Percentiles rank a stretch among this genome's conserved stretches.
Evolutionary conservation across 257 asterid genomes (phyloP).

Genomic region (Anisodus acutangulus): DNA sequence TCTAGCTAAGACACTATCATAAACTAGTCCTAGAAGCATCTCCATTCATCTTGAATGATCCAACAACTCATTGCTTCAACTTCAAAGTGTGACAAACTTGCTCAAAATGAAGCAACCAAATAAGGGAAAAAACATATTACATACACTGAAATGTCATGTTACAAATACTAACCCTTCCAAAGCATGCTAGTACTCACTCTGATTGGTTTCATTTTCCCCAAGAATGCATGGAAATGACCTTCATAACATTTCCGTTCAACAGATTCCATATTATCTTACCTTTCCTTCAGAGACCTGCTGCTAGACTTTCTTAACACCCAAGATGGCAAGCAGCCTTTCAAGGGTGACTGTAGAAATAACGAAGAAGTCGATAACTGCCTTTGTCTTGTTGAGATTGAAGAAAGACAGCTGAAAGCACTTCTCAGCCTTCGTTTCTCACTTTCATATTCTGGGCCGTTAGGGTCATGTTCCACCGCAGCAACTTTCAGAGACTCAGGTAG

Average conservation of each 20-base stretch:
- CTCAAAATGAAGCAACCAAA: neutral
- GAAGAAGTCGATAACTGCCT: conserved; percentile 76
- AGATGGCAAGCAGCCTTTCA: conserved; percentile 71
- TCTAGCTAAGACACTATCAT: neutral
- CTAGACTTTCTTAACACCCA: conserved; percentile 68
- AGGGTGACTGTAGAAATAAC: conserved; percentile 67
- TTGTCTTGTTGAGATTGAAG: conserved; percentile 83
- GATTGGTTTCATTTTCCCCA: neutral
- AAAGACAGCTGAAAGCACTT: conserved; percentile 68
- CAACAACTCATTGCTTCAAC: conserved; percentile 12
- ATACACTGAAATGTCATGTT: conserved; percentile 21
- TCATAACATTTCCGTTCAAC: neutral
- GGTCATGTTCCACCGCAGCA: conserved; percentile 65
- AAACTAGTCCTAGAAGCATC: conserved; percentile 1
- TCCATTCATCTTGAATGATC: neutral
- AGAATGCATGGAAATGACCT: neutral
- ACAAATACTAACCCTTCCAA: conserved; percentile 17
- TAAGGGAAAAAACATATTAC: neutral
- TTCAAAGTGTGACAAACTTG: neutral
- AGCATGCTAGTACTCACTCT: neutral
- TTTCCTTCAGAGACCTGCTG: conserved; percentile 63
- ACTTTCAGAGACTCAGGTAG: conserved; percentile 81
- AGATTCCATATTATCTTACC: conserved; percentile 37
- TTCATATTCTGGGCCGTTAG: conserved; percentile 47
- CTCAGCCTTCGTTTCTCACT: conserved; percentile 69